Evolutionary conservation across 1,284 basidiomycete species (phyloP).

Genomic region (Ganoderma resinaceum): DNA sequence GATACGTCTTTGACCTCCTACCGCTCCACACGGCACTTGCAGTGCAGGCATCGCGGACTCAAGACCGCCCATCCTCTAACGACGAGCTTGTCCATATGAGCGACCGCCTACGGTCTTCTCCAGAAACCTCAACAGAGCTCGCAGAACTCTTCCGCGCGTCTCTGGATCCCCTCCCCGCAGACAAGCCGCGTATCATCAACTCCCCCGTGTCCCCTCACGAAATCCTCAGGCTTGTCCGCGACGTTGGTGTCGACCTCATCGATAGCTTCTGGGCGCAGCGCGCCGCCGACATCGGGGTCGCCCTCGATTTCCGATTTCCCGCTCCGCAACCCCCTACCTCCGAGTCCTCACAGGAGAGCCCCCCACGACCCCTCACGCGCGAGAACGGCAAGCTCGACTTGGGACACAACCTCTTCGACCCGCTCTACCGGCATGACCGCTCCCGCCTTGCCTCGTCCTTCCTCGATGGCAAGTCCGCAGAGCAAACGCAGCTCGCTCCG

Average conservation of each 20-base stretch:
- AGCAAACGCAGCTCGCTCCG: neutral
- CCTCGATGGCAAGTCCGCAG: conserved; percentile 38
- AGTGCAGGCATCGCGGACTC: conserved; percentile 4
- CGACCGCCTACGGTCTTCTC: conserved; percentile 26
- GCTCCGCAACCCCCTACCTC: conserved; percentile 34
- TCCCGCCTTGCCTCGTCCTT: conserved; percentile 52
- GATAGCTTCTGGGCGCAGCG: conserved; percentile 74
- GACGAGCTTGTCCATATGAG: conserved; percentile 19
- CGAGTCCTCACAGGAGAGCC: neutral
- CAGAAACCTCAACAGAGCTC: conserved; percentile 14
- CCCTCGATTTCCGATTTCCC: conserved; percentile 80
- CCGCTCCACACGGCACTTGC: conserved; percentile 51
- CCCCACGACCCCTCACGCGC: conserved; percentile 18
- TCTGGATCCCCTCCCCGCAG: conserved; percentile 54
- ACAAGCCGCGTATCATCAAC: conserved; percentile 69
- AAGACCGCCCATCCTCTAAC: neutral
- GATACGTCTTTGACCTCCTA: conserved; percentile 74
- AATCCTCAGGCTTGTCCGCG: conserved; percentile 66
- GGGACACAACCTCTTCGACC: conserved; percentile 76
- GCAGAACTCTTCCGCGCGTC: conserved; percentile 61
- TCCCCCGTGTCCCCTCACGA: conserved; percentile 73
- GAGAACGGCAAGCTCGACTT: conserved; percentile 48
- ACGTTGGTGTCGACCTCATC: conserved; percentile 77
- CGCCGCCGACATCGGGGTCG: conserved; percentile 71
- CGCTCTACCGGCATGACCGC: conserved; percentile 66